phyloP scores from a whole-genome alignment of 495 filamentous ascomycete species.

The Aspergillus diversus region DNA sequence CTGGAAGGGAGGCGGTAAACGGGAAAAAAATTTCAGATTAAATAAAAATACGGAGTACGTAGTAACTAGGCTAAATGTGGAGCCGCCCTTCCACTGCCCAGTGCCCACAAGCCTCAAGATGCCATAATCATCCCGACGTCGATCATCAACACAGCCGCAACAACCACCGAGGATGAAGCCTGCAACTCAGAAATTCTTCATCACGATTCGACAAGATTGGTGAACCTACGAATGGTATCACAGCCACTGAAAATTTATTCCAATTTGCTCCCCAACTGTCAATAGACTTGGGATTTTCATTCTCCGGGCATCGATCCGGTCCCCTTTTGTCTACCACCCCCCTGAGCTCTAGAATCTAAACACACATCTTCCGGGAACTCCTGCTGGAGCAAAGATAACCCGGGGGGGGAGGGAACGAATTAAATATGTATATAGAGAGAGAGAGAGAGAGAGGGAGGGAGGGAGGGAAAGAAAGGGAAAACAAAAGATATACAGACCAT shows the following conservation, averaged over 20 bases:
- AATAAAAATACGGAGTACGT: neutral
- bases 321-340: constrained; percentile 31
- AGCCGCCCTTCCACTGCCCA: constrained; percentile 22
- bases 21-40: neutral
- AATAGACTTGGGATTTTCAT: constrained; percentile 14
- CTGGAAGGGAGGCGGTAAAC: constrained; percentile 1
- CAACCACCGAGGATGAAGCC: constrained; percentile 13
- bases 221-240: constrained; percentile 15
- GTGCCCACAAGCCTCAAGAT: too few species aligned
- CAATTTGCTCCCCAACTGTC: neutral
- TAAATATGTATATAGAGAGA: neutral
- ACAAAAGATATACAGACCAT: neutral
- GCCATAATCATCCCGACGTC: constrained; percentile 2
- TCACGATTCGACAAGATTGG: constrained; percentile 8
- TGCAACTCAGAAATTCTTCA: constrained; percentile 4
- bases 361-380: constrained; percentile 42
- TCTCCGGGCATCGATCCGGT: constrained; percentile 40
- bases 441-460: neutral
- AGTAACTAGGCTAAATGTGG: constrained; percentile 14
- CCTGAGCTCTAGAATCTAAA: constrained; percentile 33
- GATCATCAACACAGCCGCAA: constrained; percentile 11
- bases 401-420: neutral
- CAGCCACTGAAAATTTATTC: constrained; percentile 7
- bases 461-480: neutral
- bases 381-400: constrained; percentile 31